These are phyloP conservation scores for Aspergillus homomorphus DNA, from an alignment of 495 filamentous ascomycete species.

Conservation along the genomic window DNA sequence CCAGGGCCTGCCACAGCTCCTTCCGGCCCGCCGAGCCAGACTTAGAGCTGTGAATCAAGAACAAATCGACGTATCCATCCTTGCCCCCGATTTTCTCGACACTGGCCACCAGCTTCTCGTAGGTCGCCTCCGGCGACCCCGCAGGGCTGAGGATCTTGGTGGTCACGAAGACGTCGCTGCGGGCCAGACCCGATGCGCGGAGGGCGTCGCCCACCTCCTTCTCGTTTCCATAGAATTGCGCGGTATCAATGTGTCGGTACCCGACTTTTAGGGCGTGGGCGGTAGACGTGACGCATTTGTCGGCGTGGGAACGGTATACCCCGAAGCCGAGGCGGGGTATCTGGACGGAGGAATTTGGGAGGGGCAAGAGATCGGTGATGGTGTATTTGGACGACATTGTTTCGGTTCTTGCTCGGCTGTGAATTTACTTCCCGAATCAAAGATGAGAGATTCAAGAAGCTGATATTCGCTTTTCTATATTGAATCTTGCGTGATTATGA, in stretches of 20 bases:
- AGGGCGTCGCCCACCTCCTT: constrained; percentile 62
- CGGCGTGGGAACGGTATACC: constrained; percentile 57
- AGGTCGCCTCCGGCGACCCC: constrained; percentile 56
- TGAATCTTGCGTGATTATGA: background rate
- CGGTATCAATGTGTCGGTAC: constrained; percentile 73
- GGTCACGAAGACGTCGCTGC: constrained; percentile 61
- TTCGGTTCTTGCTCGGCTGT: no score
- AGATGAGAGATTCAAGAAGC: background rate
- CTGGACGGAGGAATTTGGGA: constrained; percentile 49
- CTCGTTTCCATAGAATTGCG: constrained; percentile 70
- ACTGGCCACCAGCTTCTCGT: constrained; percentile 56
- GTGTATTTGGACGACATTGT: constrained; percentile 40
- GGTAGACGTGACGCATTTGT: constrained; percentile 53
- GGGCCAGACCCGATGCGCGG: constrained; percentile 49
- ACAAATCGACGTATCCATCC: constrained; percentile 66
- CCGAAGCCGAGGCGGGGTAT: constrained; percentile 75
- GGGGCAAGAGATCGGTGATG: constrained; percentile 51
- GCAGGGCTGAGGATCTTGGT: constrained; percentile 61
- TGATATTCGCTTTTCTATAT: background rate
- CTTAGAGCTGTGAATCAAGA: constrained; percentile 63
- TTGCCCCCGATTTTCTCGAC: constrained; percentile 58
- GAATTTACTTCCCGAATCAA: background rate
- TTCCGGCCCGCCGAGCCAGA: constrained; percentile 51
- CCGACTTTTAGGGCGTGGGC: constrained; percentile 59
- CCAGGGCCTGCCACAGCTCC: constrained; percentile 64